Conservation (phyloP, 371 early-diverging fungal genomes). For the Haplosporangium sp. region DNA sequence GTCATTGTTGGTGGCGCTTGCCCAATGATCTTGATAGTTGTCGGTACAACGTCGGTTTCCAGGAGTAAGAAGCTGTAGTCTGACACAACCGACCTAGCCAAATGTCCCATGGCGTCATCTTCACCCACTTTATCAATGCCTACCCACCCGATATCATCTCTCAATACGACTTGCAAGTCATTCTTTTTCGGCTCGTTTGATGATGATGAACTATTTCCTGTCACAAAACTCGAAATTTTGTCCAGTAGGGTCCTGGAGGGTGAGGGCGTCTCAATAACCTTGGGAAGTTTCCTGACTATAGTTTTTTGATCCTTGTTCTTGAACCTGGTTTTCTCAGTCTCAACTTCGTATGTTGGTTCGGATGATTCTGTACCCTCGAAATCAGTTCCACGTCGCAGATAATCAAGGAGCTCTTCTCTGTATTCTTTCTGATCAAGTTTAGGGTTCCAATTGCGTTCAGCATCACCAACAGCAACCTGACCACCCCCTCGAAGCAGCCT, state of each 20-base stretch:
- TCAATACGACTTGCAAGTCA: constrained; percentile 16
- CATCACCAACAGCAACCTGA: constrained; percentile 22
- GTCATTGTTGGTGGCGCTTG: neutral
- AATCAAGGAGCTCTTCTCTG: constrained; percentile 39
- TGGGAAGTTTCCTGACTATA: neutral
- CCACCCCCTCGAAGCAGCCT: constrained; percentile 60
- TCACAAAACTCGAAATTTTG: constrained; percentile 13
- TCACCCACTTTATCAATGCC: constrained; percentile 54
- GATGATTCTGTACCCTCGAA: constrained; percentile 18
- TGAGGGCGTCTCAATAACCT: neutral
- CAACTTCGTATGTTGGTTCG: constrained; percentile 32
- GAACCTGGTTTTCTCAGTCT: constrained; percentile 16
- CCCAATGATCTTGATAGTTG: constrained; percentile 32
- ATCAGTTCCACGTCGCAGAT: constrained; percentile 36
- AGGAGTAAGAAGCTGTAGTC: constrained; percentile 64
- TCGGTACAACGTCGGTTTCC: constrained; percentile 59
- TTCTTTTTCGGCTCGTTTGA: constrained; percentile 13
- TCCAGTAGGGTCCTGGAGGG: constrained; percentile 6
- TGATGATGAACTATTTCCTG: neutral
- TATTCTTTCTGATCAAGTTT: constrained; percentile 16
- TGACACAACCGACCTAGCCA: constrained; percentile 62
- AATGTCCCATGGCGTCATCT: constrained; percentile 40
- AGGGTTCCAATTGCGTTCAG: constrained; percentile 55
- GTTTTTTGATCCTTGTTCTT: constrained; percentile 26
- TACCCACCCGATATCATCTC: constrained; percentile 46